Evolutionary conservation across 192 early-diverging fungal species (phyloP).

Genomic region (Entomortierella beljakovae): DNA sequence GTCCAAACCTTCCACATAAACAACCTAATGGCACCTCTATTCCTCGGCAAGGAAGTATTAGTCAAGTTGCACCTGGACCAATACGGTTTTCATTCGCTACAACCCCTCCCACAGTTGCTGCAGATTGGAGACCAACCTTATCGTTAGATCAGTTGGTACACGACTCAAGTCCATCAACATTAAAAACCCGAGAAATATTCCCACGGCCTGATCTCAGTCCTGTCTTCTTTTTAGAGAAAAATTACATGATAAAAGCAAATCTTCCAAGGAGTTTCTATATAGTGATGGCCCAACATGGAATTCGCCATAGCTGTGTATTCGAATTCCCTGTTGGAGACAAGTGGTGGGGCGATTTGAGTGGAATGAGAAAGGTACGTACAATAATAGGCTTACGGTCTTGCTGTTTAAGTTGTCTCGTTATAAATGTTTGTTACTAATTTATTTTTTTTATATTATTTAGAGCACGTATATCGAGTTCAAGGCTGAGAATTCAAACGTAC

Average conservation of each 20-base stretch:
- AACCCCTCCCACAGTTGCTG: constrained; percentile 11
- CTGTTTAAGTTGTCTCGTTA: neutral
- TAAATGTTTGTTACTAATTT: neutral
- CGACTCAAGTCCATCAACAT: constrained; percentile 23
- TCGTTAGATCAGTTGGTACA: constrained; percentile 33
- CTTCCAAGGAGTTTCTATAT: constrained; percentile 69
- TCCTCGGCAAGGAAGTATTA: neutral
- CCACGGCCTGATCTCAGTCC: constrained; percentile 48
- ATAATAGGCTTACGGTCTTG: constrained; percentile 3
- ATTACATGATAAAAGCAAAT: constrained; percentile 57
- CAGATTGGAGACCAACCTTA: constrained; percentile 31
- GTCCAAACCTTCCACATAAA: constrained; percentile 21
- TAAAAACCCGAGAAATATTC: constrained; percentile 59
- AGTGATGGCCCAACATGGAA: constrained; percentile 62
- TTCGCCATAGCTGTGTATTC: constrained; percentile 72
- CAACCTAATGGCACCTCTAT: constrained; percentile 26
- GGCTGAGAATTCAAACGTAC: constrained; percentile 56
- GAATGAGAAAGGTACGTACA: constrained; percentile 66
- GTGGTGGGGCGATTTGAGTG: constrained; percentile 74
- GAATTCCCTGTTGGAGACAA: constrained; percentile 66
- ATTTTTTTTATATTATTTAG: constrained; percentile 26
- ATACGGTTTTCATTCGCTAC: constrained; percentile 33
- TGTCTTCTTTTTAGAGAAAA: constrained; percentile 54
- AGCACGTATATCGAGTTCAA: constrained; percentile 64
- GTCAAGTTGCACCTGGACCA: neutral